A percentile compares a stretch with the other conserved stretches of the same genome.
Evolutionary conservation across 768 basidiomycete genomes (phyloP).

Genomic region (Clathrus columnatus): DNA sequence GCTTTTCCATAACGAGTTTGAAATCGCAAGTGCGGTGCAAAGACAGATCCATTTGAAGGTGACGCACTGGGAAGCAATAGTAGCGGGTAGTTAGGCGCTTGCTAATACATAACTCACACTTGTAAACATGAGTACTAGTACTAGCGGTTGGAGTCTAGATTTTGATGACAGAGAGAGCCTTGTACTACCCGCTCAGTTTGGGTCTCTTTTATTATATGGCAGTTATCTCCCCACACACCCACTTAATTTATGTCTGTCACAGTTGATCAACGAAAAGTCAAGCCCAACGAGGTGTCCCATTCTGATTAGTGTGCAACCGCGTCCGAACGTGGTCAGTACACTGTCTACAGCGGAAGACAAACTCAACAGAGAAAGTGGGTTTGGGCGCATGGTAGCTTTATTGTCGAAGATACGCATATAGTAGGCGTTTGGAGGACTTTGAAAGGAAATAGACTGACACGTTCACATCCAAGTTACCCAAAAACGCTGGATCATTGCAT

Average conservation of each 20-base stretch:
- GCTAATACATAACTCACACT: too few relatives aligned
- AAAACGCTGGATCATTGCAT: slow-evolving; percentile 49
- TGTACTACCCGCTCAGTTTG: slow-evolving; percentile 19
- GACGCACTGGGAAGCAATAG: too few relatives aligned
- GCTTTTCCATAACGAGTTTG: too few relatives aligned
- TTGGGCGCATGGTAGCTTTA: slow-evolving; percentile 28
- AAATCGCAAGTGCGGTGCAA: too few relatives aligned
- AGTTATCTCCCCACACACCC: slow-evolving; percentile 60
- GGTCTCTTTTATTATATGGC: slow-evolving; percentile 54
- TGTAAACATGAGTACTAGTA: too few relatives aligned
- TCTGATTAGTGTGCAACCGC: slow-evolving; percentile 20
- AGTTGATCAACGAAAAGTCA: slow-evolving; percentile 28
- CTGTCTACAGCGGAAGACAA: slow-evolving; percentile 33
- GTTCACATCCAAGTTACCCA: slow-evolving; percentile 43
- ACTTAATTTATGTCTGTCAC: slow-evolving; percentile 55
- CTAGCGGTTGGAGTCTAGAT: too few relatives aligned
- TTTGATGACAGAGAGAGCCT: too few relatives aligned
- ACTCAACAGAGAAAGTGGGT: slow-evolving; percentile 17
- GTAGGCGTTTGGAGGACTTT: slow-evolving; percentile 32
- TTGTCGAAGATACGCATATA: slow-evolving; percentile 43
- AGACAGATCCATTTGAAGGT: too few relatives aligned
- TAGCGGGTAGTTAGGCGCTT: too few relatives aligned
- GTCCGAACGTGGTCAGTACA: slow-evolving; percentile 13
- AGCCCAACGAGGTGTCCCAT: slow-evolving; percentile 40
- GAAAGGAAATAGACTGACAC: slow-evolving; percentile 11